Evolutionary conservation across 345 rosid genomes (phyloP).

Genomic region (Cardamine occulta): DNA sequence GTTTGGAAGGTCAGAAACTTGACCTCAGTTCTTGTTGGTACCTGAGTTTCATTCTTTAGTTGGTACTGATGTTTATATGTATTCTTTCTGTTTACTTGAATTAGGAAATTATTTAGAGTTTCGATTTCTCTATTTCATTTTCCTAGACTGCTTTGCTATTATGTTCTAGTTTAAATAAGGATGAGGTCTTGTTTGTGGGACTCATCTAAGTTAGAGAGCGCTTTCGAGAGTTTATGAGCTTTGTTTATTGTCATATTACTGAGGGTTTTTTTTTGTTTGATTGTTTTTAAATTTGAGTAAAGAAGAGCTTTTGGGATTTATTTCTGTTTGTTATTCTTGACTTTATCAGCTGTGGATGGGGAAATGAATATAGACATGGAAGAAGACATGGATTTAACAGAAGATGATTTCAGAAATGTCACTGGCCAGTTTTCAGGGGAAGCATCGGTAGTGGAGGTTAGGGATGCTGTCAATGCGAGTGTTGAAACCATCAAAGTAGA

Average conservation of each 20-base stretch:
- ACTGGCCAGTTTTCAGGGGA: constrained; percentile 45
- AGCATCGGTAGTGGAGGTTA: constrained; percentile 40
- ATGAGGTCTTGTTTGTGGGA: constrained; percentile 15
- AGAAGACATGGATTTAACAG: constrained; percentile 50
- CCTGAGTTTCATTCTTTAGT: constrained; percentile 23
- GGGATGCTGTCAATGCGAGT: constrained; percentile 48
- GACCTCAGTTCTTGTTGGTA: constrained; percentile 39
- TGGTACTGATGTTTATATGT: not conserved
- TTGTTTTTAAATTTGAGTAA: not conserved
- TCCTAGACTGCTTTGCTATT: not conserved
- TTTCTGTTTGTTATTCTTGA: constrained; percentile 7
- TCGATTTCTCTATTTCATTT: not conserved
- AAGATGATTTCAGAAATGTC: constrained; percentile 46
- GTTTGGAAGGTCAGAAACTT: constrained; percentile 42
- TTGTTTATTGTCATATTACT: too few relatives aligned
- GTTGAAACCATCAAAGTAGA: constrained; percentile 48
- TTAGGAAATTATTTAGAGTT: not conserved
- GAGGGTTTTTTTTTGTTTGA: not conserved
- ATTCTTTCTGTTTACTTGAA: not conserved
- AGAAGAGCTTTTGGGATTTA: constrained; percentile 28
- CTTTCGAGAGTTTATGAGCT: not conserved
- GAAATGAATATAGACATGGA: constrained; percentile 33
- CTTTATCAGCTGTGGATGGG: constrained; percentile 12
- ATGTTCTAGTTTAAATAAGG: not conserved
- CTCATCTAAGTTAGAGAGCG: not conserved